A percentile compares a stretch with the other conserved stretches of the same genome.
These are phyloP conservation scores for Trichosporon sp. DNA, from an alignment of 1,284 basidiomycete species.

Conservation along the genomic window DNA sequence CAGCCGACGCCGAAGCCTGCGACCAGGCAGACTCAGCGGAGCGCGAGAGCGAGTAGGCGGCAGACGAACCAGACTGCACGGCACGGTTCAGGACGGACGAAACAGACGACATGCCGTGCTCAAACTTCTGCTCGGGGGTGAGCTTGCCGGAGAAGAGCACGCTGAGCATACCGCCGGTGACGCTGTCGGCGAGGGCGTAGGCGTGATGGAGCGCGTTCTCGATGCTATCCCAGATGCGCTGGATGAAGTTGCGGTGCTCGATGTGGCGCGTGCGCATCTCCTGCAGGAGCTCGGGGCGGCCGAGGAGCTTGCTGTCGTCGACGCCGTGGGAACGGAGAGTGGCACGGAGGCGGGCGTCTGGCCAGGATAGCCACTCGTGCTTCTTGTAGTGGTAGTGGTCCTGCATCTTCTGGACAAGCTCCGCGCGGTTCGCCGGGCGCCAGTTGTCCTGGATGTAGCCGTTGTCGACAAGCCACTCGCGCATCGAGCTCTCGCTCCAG, in stretches of 20 bases:
- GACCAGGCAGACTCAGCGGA: constrained; percentile 35
- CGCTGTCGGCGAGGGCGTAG: constrained; percentile 62
- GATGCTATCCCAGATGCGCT: constrained; percentile 57
- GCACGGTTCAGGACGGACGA: constrained; percentile 31
- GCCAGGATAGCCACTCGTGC: constrained; percentile 72
- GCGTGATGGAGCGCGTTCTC: constrained; percentile 59
- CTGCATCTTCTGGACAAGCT: constrained; percentile 43
- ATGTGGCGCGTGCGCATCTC: constrained; percentile 70
- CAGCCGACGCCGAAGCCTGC: constrained; percentile 30
- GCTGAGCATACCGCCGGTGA: constrained; percentile 44
- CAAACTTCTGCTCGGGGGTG: constrained; percentile 46
- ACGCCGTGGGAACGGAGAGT: constrained; percentile 69
- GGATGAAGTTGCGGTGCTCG: constrained; percentile 57
- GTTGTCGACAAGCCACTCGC: constrained; percentile 68
- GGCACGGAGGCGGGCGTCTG: constrained; percentile 77
- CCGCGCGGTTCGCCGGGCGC: constrained; percentile 60
- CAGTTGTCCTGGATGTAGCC: constrained; percentile 64
- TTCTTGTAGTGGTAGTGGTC: constrained; percentile 49
- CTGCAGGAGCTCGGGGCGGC: constrained; percentile 62
- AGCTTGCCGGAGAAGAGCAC: constrained; percentile 41
- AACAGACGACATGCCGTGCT: constrained; percentile 41
- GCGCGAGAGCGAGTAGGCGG: constrained; percentile 13
- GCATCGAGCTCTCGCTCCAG: constrained; percentile 75
- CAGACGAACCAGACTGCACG: constrained; percentile 33
- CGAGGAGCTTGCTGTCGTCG: constrained; percentile 58